Base-by-base conservation (phyloP, 2,329 filamentous ascomycete species). In the Alternaria arborescens region DNA sequence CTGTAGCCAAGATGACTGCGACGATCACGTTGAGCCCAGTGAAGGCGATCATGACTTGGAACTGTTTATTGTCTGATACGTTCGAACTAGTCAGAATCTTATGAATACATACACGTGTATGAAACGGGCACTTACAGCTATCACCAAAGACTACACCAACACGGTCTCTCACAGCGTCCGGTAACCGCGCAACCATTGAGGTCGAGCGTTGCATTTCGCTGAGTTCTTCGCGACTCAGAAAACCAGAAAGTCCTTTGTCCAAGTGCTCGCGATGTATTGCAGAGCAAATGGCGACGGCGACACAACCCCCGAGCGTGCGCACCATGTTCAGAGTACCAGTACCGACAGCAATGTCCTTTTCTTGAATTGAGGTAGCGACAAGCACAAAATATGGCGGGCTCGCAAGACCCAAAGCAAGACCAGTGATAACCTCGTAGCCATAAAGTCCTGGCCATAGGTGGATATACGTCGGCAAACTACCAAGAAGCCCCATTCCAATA, bases 291-390 rank as follows among this genome's bases (percentile, higher is more conserved):
- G 75, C 72, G 8, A 77, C 66, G 20, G 71, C 75, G 4, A 77
- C 61, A 51, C 68, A 70, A 11, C 74, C 75, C 5, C 75, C 75
- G 1, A 77, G 58, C 2, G 72, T 76, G 6, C 73, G 70, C 48
- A 74, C 52, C 73, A 75, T 76, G 53, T 76, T 77, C 26, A 77
- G 41, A 5, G 70, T 66, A 6, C 75, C 73, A 2, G 73, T 76
- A 10, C 65, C 74, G 8, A 73, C 67, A 7, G 75, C 60, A 2
- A 70, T 62, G 40, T 76, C 71, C 28, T 68, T 71, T 30, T 71
- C 67, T 11, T 62, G 64, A 16, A 74, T 55, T 10, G 65, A 62
- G 2, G 66, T 71, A 18, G 64, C 60, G 8, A 76, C 52, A 0
- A 76, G 64, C 52, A 73, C 67, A 62, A 67, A 77, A 51, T 70